Conservation (phyloP, 1,284 basidiomycete genomes). For the Exsudoporus floridanus region DNA sequence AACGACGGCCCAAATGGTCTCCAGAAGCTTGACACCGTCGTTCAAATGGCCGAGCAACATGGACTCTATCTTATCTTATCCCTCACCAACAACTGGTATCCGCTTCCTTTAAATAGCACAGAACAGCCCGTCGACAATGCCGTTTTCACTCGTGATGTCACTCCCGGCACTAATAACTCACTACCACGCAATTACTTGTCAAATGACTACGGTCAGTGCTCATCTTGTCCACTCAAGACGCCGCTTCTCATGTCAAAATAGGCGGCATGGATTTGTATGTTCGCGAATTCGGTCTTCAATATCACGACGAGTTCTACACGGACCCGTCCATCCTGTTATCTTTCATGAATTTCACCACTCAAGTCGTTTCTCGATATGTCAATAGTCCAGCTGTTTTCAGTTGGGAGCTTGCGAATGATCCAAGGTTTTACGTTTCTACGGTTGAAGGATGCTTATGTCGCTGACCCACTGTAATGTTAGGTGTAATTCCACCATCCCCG, state of each 20-base stretch:
- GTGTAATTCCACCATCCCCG: constrained; percentile 53
- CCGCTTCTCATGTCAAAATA: constrained; percentile 24
- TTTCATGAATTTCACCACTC: constrained; percentile 57
- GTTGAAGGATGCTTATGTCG: background rate
- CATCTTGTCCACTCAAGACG: background rate
- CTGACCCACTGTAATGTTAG: constrained; percentile 33
- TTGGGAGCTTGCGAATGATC: constrained; percentile 68
- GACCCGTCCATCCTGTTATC: constrained; percentile 47
- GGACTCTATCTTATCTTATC: constrained; percentile 60
- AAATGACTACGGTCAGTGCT: constrained; percentile 56
- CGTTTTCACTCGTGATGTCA: constrained; percentile 35
- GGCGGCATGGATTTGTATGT: constrained; percentile 69
- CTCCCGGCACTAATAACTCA: constrained; percentile 39
- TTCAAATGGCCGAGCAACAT: constrained; percentile 57
- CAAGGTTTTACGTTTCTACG: constrained; percentile 39
- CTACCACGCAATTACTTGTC: constrained; percentile 54
- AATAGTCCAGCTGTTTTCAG: constrained; percentile 51
- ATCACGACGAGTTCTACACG: constrained; percentile 61
- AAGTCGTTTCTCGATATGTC: constrained; percentile 54
- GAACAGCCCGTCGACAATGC: constrained; percentile 13
- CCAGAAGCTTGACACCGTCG: constrained; percentile 63
- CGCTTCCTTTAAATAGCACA: constrained; percentile 26
- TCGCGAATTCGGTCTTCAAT: constrained; percentile 44
- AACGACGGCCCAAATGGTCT: constrained; percentile 67
- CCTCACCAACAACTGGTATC: constrained; percentile 73